Evolutionary conservation across 257 asterid species (phyloP).

Genomic region (Plantago major): DNA sequence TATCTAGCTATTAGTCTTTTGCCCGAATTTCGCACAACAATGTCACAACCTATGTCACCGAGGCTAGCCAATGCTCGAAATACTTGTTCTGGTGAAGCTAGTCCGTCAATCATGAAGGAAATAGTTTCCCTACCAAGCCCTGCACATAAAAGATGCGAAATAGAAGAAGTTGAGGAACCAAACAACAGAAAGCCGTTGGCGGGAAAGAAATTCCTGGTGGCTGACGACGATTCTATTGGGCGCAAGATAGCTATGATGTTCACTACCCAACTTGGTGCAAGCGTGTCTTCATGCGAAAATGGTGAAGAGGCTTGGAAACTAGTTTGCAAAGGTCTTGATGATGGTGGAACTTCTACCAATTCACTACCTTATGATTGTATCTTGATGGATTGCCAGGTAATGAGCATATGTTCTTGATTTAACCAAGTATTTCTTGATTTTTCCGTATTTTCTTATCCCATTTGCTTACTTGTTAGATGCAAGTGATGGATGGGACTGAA

Average conservation of each 20-base stretch:
- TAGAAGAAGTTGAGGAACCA: constrained; percentile 16
- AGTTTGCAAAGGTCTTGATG: constrained; percentile 25
- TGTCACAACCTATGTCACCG: constrained; percentile 11
- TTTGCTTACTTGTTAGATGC: constrained; percentile 45
- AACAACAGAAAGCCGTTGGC: neutral
- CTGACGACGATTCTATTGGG: constrained; percentile 44
- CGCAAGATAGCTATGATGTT: constrained; percentile 31
- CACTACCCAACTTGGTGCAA: constrained; percentile 51
- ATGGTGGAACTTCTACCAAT: constrained; percentile 11
- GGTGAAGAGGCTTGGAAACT: constrained; percentile 53
- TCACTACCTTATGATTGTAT: constrained; percentile 49
- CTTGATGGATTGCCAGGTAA: constrained; percentile 86
- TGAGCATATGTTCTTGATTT: neutral
- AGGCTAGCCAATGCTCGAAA: constrained; percentile 14
- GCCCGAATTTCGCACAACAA: constrained; percentile 48
- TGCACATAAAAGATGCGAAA: neutral
- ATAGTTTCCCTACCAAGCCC: neutral
- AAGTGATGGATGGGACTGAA: constrained; percentile 65
- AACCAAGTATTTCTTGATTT: neutral
- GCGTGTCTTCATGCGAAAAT: constrained; percentile 28
- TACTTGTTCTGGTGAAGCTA: neutral
- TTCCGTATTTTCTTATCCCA: neutral
- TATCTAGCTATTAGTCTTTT: constrained; percentile 37
- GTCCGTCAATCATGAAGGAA: constrained; percentile 17
- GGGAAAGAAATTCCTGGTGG: constrained; percentile 59